These are phyloP conservation scores for Fusarium coffeatum DNA, from an alignment of 2,329 filamentous ascomycete species.

Conservation along the genomic window DNA sequence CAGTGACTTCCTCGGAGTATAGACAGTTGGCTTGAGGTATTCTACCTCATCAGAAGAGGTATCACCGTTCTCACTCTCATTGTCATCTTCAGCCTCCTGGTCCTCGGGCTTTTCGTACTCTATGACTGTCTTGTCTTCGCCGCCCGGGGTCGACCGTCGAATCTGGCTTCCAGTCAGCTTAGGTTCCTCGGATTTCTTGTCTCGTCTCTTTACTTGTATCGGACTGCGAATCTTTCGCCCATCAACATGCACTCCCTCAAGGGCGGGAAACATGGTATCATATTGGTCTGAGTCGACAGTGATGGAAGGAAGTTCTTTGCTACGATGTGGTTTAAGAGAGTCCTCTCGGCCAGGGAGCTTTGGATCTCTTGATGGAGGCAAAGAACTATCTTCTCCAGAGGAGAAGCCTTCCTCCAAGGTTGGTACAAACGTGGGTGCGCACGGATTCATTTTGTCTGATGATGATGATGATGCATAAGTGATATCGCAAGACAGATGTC, in stretches of 20 bases:
- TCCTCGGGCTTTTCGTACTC: not conserved
- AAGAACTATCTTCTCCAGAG: not conserved
- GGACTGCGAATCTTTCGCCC: not conserved
- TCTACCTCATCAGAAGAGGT: not conserved
- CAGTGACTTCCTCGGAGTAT: constrained; percentile 25
- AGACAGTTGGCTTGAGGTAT: constrained; percentile 25
- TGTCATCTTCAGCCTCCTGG: not conserved
- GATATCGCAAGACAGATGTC: not conserved
- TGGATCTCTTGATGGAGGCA: constrained; percentile 7
- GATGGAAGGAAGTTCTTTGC: constrained; percentile 1
- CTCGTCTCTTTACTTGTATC: not conserved
- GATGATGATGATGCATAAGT: not conserved
- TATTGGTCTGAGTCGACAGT: constrained; percentile 39
- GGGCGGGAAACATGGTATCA: constrained; percentile 42
- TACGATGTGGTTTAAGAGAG: not conserved
- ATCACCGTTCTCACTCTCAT: not conserved
- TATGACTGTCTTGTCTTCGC: not conserved
- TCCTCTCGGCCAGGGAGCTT: not conserved
- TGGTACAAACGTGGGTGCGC: constrained; percentile 46
- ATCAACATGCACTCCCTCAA: constrained; percentile 15
- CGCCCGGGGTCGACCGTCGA: not conserved
- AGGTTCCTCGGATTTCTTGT: not conserved
- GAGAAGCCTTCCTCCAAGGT: constrained; percentile 12
- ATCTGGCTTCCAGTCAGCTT: not conserved
- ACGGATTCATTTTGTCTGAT: constrained; percentile 45